Evolutionary conservation across 129 eudicot genomes (phyloP), one percentile per base, ranked within the genome.

Genomic region (Arctium lappa): DNA sequence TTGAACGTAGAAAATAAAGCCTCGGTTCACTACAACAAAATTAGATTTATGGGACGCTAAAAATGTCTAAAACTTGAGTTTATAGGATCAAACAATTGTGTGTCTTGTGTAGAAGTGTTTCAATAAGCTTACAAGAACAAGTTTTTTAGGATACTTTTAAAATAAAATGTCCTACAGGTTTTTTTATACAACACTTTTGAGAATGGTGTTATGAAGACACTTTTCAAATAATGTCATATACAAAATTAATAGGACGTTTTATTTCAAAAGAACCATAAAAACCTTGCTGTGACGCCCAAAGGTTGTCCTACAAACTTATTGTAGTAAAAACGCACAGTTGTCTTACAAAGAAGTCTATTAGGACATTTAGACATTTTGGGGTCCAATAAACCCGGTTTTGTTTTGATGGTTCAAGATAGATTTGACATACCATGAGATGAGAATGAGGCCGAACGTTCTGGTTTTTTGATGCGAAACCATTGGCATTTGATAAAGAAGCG

Each of bases 401-500:
- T n/a, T 60, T 9, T n/a, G 68, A 7, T 60, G 27, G 30, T 60
- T 60, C 29, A 60, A 60, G 29, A 60, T n/a, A 60, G 27, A 60
- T 16, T 72, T 29, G 69, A 40, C 73, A 74, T 11, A 65, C 92
- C 90, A 86, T 86, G 73, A 63, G 71, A 22, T 89, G 87, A 62
- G 86, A 62, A 73, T 88, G 87, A 79, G 93, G 84, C 48, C 86
- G 93, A 29, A 15, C 73, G 75, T 79, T 86, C 78, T 88, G 90
- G 73, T 79, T 88, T 85, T 79, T 88, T 0, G 88, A 90, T 6
- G 87, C 81, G 73, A 62, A 77, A 76, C 77, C 76, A 65, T 78
- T 81, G 32, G 81, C 89, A 79, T 74, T 63, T 8, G 85, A 78
- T 44, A 77, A 15, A n/a, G 87, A 79, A 15, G 73, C 27, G 8